Evolutionary conservation across 345 rosid genomes (phyloP).

Genomic region (Camelina laxa): DNA sequence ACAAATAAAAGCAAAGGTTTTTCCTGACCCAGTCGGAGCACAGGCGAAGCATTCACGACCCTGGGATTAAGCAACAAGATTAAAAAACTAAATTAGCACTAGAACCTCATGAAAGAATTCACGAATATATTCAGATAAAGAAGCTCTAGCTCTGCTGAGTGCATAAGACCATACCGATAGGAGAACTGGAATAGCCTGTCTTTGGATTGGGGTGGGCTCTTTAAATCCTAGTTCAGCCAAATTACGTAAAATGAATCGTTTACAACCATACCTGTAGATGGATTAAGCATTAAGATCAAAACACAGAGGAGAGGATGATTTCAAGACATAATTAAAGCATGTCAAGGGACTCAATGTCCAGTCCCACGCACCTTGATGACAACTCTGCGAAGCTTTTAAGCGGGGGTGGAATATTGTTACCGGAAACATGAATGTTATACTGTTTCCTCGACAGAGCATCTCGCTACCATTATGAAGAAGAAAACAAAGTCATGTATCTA

Average conservation of each 20-base stretch:
- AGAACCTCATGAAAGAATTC: neutral
- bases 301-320: slow-evolving; percentile 15
- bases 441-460: slow-evolving; percentile 75
- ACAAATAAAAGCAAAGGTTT: slow-evolving; percentile 86
- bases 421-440: slow-evolving; percentile 79
- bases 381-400: slow-evolving; percentile 71
- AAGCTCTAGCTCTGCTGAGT: neutral
- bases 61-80: slow-evolving; percentile 46
- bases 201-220: slow-evolving; percentile 98
- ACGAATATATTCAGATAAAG: slow-evolving; percentile 2
- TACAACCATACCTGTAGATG: slow-evolving; percentile 67
- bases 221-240: slow-evolving; percentile 78
- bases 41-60: slow-evolving; percentile 95
- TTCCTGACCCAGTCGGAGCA: slow-evolving; percentile 98
- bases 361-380: slow-evolving; percentile 59
- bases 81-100: neutral
- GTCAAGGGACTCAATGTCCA: neutral
- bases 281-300: neutral
- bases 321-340: slow-evolving; percentile 11
- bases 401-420: slow-evolving; percentile 75
- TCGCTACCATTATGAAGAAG: slow-evolving; percentile 46
- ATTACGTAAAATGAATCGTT: slow-evolving; percentile 64
- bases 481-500: neutral
- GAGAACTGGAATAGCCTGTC: slow-evolving; percentile 93
- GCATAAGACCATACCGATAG: slow-evolving; percentile 66